Conservation (phyloP, 2,329 filamentous ascomycete species). For the Aspergillus amoenus region DNA sequence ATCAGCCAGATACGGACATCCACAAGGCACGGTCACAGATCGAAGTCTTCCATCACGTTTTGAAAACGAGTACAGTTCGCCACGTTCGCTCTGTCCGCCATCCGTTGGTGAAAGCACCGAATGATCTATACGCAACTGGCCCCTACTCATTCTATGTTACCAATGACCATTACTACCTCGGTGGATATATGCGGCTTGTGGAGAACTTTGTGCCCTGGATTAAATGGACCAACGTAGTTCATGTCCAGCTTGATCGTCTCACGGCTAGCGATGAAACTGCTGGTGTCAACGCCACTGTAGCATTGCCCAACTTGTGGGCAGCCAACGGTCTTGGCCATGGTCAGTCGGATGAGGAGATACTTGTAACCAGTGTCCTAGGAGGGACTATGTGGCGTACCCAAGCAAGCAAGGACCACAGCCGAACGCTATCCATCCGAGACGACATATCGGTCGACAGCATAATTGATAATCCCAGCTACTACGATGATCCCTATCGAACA, state of each 20-base stretch:
- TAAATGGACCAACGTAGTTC: constrained; percentile 53
- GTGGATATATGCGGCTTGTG: constrained; percentile 47
- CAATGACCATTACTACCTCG: constrained; percentile 58
- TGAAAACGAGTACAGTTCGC: constrained; percentile 42
- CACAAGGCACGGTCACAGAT: constrained; percentile 53
- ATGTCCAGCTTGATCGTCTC: constrained; percentile 40
- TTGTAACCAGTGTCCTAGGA: constrained; percentile 42
- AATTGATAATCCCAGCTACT: constrained; percentile 61
- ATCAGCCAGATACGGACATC: constrained; percentile 22
- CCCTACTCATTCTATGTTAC: constrained; percentile 57
- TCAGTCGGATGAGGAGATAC: constrained; percentile 30
- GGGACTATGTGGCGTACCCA: constrained; percentile 49
- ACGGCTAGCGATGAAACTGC: constrained; percentile 25
- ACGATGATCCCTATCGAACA: constrained; percentile 52
- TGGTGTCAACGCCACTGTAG: constrained; percentile 47
- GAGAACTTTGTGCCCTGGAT: constrained; percentile 48
- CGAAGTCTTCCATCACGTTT: constrained; percentile 57
- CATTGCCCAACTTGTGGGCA: constrained; percentile 49
- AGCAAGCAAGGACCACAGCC: constrained; percentile 20
- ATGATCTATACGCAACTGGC: constrained; percentile 55
- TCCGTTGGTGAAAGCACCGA: constrained; percentile 57
- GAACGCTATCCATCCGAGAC: constrained; percentile 44
- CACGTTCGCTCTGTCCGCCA: constrained; percentile 57
- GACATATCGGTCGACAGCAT: constrained; percentile 45
- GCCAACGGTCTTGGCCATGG: constrained; percentile 60